A percentile compares a stretch with the other conserved stretches of the same genome.
These are phyloP conservation scores for Lactuca sativa DNA, from an alignment of 129 eudicot genomes.

Conservation along the genomic window DNA sequence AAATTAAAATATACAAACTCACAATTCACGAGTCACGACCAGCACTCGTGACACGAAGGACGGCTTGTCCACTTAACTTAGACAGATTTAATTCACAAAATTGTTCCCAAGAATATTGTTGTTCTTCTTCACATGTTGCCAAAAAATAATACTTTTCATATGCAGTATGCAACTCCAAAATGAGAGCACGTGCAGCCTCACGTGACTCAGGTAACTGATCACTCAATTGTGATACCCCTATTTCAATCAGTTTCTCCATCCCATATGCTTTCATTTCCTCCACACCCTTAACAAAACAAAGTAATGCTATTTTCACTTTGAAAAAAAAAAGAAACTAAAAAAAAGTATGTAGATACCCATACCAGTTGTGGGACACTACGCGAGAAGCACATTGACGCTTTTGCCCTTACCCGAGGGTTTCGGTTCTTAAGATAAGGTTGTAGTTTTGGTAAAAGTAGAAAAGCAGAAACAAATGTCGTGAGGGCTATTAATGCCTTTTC, in stretches of 20 bases:
- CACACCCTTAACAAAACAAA: slow-evolving; percentile 39
- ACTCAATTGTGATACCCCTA: slow-evolving; percentile 63
- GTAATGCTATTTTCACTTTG: background rate
- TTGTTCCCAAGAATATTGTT: slow-evolving; percentile 50
- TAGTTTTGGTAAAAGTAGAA: slow-evolving; percentile 58
- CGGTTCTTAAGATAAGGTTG: slow-evolving; percentile 57
- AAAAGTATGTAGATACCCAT: slow-evolving; percentile 8
- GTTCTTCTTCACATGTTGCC: slow-evolving; percentile 34
- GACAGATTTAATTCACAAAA: slow-evolving; percentile 66
- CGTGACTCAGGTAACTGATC: slow-evolving; percentile 80
- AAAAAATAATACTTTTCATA: slow-evolving; percentile 41
- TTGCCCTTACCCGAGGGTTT: slow-evolving; percentile 78
- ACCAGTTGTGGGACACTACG: slow-evolving; percentile 64
- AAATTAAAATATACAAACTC: slow-evolving; percentile 7
- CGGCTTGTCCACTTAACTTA: slow-evolving; percentile 64
- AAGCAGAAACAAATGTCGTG: slow-evolving; percentile 52
- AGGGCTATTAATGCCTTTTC: slow-evolving; percentile 56
- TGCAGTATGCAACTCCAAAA: slow-evolving; percentile 49
- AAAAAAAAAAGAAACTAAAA: background rate
- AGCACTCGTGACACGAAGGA: slow-evolving; percentile 57
- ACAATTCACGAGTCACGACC: slow-evolving; percentile 35
- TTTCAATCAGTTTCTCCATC: slow-evolving; percentile 56
- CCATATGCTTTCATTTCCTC: slow-evolving; percentile 60
- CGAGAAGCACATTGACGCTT: slow-evolving; percentile 63
- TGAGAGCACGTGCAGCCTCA: slow-evolving; percentile 70